Base-by-base conservation (phyloP, 1,139 yeast genomes). In the Nakaseomyces delphensis region DNA sequence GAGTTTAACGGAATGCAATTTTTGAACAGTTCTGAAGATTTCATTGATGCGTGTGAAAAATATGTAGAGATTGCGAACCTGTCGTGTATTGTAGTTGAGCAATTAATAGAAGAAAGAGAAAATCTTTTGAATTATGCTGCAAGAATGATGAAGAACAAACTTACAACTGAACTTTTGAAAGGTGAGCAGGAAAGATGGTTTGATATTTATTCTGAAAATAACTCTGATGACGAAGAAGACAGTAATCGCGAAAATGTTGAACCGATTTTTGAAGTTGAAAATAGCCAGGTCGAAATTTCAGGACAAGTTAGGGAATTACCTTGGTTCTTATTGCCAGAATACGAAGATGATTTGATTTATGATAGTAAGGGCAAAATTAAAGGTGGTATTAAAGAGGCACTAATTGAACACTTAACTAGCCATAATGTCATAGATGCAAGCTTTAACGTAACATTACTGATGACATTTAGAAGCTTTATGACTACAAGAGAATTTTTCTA, bases 321-420 rank as follows among this genome's bases (percentile, higher is more conserved):
- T 1, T 87, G 96, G 96, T 86, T 72, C 57, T 65, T 87, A 54
- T 85, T 77, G 48, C 79, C 86, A 24, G 95, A 85, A 51, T 79
- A 79, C 43, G 94, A 84, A 49, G 76, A 69, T 48, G 84, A 79
- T 48, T 67, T 89, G 45, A 68, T 85, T 20, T 78, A 78, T 53
- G 95, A 87, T 52, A 67, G 77, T 32, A 79, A 79, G 48, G 93
- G 91, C 2, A 71, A 71, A 41, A 73, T 89, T 40, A 82, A 83
- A 57, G 97, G 96, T 38, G 97, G 97, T 4, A 79, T 95, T 0
- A 74, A 78, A 45, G 79, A 75, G 43, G 95, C 95, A 0, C 66
- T 91, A 43, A 73, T 91, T 10, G 84, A 91, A 41, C 87, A 84
- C 60, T 69, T 91, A 47, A 85, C 96, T 0, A 84, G 83, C 55